Conservation (phyloP, 768 basidiomycete genomes). For the Trichaptum fuscoviolaceum region DNA sequence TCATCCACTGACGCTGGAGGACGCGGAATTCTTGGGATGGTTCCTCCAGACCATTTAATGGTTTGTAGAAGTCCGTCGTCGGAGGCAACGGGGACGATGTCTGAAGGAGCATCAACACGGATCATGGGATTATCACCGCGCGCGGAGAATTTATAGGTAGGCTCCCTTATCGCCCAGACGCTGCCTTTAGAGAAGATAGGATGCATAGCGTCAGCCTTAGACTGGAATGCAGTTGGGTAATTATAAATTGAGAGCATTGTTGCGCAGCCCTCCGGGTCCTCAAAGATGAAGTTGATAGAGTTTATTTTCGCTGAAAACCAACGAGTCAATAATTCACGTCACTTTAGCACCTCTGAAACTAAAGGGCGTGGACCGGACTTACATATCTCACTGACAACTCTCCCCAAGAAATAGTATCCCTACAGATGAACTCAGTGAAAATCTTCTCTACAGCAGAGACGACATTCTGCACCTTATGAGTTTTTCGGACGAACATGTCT, state of each 20-base stretch:
- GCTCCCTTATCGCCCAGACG: constrained; percentile 27
- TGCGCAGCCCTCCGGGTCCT: constrained; percentile 23
- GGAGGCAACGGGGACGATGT: constrained; percentile 19
- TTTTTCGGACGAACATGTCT: neutral
- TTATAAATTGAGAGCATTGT: constrained; percentile 21
- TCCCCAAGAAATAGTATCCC: neutral
- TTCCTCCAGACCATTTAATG: neutral
- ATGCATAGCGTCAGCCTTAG: constrained; percentile 18
- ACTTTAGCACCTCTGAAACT: too few species aligned
- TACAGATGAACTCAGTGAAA: neutral
- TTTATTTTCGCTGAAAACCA: neutral
- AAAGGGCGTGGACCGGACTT: neutral
- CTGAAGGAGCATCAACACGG: constrained; percentile 27
- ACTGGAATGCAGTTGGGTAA: constrained; percentile 20
- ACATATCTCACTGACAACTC: neutral
- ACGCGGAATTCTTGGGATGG: neutral
- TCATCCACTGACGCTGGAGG: constrained; percentile 8
- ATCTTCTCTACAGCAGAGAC: neutral
- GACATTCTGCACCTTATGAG: neutral
- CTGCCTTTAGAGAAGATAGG: constrained; percentile 24
- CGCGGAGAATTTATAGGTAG: constrained; percentile 18
- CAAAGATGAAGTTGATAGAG: constrained; percentile 14
- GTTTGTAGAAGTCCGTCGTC: constrained; percentile 11
- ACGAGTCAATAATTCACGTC: neutral
- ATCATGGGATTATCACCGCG: constrained; percentile 13